Evolutionary conservation across 2,329 filamentous ascomycete genomes (phyloP).

Genomic region (Fulvia fulva): DNA sequence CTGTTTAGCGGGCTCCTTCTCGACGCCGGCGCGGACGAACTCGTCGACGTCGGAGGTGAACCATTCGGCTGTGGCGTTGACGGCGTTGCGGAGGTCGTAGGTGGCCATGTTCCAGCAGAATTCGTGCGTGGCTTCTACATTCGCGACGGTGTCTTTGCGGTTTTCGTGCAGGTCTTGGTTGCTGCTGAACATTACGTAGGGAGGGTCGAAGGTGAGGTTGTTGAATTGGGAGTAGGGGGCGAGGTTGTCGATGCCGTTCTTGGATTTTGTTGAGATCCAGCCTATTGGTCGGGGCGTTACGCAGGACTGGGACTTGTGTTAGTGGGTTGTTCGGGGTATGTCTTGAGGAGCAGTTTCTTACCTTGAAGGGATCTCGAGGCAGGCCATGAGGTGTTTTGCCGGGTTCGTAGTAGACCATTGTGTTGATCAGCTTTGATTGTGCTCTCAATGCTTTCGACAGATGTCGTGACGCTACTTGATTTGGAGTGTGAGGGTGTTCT

Average conservation of each 20-base stretch:
- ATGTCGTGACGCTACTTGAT: neutral
- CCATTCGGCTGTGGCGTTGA: conserved; percentile 54
- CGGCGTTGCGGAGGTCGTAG: conserved; percentile 51
- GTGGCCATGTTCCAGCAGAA: conserved; percentile 61
- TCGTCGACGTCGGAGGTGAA: conserved; percentile 51
- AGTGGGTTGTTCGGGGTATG: too few relatives aligned
- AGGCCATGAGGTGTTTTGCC: conserved; percentile 51
- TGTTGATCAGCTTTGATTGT: neutral
- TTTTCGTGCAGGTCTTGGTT: conserved; percentile 49
- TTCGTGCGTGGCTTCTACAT: conserved; percentile 48
- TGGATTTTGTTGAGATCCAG: conserved; percentile 58
- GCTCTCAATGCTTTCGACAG: neutral
- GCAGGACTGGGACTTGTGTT: conserved; percentile 42
- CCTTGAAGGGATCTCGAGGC: conserved; percentile 55
- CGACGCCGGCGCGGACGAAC: conserved; percentile 49
- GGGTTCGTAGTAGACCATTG: conserved; percentile 50
- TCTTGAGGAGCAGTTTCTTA: too few relatives aligned
- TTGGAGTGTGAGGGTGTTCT: neutral
- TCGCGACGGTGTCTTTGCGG: conserved; percentile 56
- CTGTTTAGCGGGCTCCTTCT: conserved; percentile 44
- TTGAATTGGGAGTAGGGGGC: conserved; percentile 62
- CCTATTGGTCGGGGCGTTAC: conserved; percentile 60
- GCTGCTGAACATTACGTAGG: conserved; percentile 59
- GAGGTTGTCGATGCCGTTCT: conserved; percentile 49
- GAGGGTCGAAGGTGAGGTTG: conserved; percentile 60